A percentile compares a stretch with the other conserved stretches of the same genome.
These are phyloP conservation scores for Tulasnella calospora DNA, from an alignment of 768 basidiomycete species.

Conservation along the genomic window DNA sequence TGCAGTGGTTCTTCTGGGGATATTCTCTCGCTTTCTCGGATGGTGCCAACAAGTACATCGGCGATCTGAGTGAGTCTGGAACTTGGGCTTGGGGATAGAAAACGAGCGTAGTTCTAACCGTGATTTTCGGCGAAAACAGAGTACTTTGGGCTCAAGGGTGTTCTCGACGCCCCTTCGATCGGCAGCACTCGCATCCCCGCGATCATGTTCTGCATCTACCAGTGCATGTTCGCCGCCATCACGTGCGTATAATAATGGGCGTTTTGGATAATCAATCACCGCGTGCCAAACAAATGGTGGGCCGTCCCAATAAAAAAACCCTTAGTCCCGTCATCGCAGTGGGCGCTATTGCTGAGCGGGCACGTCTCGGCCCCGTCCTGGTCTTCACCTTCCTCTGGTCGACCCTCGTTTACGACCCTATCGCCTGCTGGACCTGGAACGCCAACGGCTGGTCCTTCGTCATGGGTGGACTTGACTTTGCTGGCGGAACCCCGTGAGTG, in stretches of 20 bases:
- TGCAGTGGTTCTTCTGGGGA: conserved; percentile 96
- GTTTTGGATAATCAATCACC: no score
- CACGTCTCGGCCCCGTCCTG: conserved; percentile 75
- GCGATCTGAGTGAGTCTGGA: conserved; percentile 63
- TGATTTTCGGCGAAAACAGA: conserved; percentile 39
- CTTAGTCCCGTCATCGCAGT: conserved; percentile 77
- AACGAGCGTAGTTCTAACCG: background rate
- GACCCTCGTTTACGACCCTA: conserved; percentile 82
- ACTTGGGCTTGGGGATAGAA: background rate
- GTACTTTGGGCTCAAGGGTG: conserved; percentile 78
- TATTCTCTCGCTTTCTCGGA: conserved; percentile 89
- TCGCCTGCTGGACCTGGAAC: conserved; percentile 98
- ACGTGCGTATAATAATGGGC: conserved; percentile 48
- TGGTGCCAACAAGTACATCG: conserved; percentile 68
- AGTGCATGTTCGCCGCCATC: conserved; percentile 86
- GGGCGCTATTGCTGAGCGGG: conserved; percentile 89
- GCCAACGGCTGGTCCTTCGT: conserved; percentile 66
- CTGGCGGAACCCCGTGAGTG: conserved; percentile 75
- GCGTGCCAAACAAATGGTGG: background rate
- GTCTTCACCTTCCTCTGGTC: conserved; percentile 90
- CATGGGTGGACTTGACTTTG: conserved; percentile 84
- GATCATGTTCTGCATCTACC: conserved; percentile 77
- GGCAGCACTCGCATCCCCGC: conserved; percentile 68
- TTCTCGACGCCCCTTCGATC: conserved; percentile 67
- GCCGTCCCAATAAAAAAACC: conserved; percentile 19